Evolutionary conservation across 768 basidiomycete genomes (phyloP).

Genomic region (Rhizopogon sp.): DNA sequence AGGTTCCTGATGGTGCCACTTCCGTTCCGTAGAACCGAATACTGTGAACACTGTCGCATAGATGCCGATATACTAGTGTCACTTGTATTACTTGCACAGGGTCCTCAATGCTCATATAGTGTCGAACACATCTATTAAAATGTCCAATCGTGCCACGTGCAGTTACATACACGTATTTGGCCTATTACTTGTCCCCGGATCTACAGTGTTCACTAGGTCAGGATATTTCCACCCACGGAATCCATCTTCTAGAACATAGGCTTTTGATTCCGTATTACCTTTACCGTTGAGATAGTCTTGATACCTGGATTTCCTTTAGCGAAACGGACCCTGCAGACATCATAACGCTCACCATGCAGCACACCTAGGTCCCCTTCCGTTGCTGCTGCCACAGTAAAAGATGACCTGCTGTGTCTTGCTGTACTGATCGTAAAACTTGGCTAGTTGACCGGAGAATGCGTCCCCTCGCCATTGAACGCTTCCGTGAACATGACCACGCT

Average conservation of each 20-base stretch:
- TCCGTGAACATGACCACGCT: conserved; percentile 53
- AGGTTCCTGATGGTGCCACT: not conserved
- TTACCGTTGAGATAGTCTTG: conserved; percentile 40
- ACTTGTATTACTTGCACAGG: not conserved
- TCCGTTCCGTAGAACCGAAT: not conserved
- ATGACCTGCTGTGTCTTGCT: conserved; percentile 37
- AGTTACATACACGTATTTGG: not conserved
- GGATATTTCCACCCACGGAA: conserved; percentile 32
- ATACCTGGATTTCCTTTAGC: conserved; percentile 31
- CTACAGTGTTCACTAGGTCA: not conserved
- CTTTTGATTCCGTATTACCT: conserved; percentile 29
- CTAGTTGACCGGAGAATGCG: conserved; percentile 42
- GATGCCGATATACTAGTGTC: not conserved
- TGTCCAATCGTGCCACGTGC: not conserved
- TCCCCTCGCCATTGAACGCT: conserved; percentile 47
- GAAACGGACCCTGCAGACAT: not conserved
- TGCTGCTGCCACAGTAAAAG: conserved; percentile 51
- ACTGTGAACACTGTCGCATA: too few species aligned
- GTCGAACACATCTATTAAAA: too few species aligned
- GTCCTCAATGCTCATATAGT: not conserved
- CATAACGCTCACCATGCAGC: conserved; percentile 44
- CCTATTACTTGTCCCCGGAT: not conserved
- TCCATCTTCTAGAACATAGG: conserved; percentile 40
- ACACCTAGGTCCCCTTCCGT: conserved; percentile 48
- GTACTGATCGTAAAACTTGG: conserved; percentile 36